Conservation (phyloP, 768 basidiomycete genomes). For the Mycena crocata region DNA sequence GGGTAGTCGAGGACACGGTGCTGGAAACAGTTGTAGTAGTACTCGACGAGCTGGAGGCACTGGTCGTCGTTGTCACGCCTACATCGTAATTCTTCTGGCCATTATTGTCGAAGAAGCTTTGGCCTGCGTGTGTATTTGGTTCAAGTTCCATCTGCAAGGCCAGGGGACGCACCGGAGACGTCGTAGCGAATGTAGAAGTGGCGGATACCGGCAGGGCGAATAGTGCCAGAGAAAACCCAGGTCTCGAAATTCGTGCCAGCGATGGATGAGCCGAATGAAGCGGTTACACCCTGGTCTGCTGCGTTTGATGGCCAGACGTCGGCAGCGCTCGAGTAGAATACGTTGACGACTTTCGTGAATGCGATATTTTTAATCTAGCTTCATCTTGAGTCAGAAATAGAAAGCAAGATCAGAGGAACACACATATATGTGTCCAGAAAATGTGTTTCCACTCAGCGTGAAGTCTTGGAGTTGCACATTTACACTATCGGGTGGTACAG, state of each 20-base stretch:
- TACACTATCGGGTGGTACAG: constrained; percentile 6
- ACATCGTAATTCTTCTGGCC: constrained; percentile 13
- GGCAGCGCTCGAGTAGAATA: constrained; percentile 10
- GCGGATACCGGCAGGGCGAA: constrained; percentile 5
- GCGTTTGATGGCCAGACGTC: constrained; percentile 11
- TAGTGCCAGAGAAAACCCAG: constrained; percentile 11
- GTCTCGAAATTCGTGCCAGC: constrained; percentile 16
- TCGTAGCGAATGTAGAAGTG: constrained; percentile 17
- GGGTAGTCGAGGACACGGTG: not conserved
- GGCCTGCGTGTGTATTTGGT: constrained; percentile 1
- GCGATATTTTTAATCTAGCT: constrained; percentile 11
- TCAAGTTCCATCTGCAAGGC: not conserved
- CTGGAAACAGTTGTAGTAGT: not conserved
- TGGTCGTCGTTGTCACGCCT: not conserved
- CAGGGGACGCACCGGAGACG: not conserved
- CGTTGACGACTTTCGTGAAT: constrained; percentile 1
- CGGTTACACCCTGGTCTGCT: constrained; percentile 1
- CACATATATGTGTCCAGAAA: constrained; percentile 11
- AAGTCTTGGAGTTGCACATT: constrained; percentile 17
- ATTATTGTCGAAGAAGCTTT: constrained; percentile 13
- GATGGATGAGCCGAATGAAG: constrained; percentile 10
- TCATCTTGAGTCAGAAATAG: not conserved
- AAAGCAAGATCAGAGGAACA: not conserved
- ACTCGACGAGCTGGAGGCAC: not conserved
- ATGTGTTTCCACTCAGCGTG: not conserved